phyloP scores from a whole-genome alignment of 2,329 filamentous ascomycete genomes.

The Arthroderma sp. region DNA sequence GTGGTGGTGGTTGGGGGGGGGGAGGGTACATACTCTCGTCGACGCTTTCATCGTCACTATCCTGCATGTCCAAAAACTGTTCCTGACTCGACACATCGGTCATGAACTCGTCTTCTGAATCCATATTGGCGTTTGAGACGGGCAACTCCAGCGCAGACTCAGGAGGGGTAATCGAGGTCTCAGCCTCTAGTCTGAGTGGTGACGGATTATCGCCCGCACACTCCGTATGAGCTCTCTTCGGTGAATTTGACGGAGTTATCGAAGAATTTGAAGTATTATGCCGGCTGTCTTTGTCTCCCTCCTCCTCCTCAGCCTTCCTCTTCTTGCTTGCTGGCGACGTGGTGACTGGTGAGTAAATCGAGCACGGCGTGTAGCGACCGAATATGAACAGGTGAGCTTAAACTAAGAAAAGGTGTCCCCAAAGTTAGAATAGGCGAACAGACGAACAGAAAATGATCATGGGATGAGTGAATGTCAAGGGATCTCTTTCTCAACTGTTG shows the following conservation, averaged over 20 bases:
- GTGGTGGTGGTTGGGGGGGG: neutral
- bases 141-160: neutral
- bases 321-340: neutral
- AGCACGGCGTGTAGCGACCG: no score
- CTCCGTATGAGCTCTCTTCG: no score
- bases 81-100: conserved; percentile 65
- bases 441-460: no score
- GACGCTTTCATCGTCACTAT: conserved; percentile 55
- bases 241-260: no score
- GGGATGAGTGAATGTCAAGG: no score
- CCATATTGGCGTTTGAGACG: conserved; percentile 50
- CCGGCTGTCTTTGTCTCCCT: neutral
- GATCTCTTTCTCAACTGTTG: no score
- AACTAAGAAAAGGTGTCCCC: neutral
- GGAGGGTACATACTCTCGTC: conserved; percentile 24
- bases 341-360: neutral
- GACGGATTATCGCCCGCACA: no score
- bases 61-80: conserved; percentile 49
- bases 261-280: no score
- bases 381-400: neutral
- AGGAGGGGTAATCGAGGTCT: neutral
- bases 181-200: no score
- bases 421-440: no score
- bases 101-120: conserved; percentile 91
- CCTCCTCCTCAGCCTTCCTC: neutral